A percentile compares a stretch with the other conserved stretches of the same genome.
phyloP scores from a whole-genome alignment of 116 monocot species.

The Posidonia oceanica region DNA sequence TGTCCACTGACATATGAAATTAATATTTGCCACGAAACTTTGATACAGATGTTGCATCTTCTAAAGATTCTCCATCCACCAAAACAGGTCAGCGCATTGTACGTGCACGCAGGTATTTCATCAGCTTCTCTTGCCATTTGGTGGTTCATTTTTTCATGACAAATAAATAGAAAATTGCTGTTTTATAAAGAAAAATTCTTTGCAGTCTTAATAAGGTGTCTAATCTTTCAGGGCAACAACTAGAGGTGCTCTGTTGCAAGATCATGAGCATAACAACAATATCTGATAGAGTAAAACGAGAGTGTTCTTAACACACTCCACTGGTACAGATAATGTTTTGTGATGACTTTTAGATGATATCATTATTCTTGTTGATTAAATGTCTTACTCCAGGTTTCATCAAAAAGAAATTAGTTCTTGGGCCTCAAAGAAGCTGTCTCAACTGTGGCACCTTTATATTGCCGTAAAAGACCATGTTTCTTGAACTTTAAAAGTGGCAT shows the following conservation, averaged over 20 bases:
- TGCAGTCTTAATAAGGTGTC: not conserved
- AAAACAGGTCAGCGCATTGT: slow-evolving; percentile 39
- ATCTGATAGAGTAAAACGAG: not conserved
- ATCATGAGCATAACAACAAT: slow-evolving; percentile 8
- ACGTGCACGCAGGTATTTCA: slow-evolving; percentile 41
- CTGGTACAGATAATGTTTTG: too few relatives aligned
- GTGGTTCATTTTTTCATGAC: not conserved
- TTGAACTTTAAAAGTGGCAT: too few relatives aligned
- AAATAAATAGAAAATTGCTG: not conserved
- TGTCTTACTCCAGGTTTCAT: too few relatives aligned
- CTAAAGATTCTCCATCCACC: slow-evolving; percentile 25
- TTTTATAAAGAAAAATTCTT: not conserved
- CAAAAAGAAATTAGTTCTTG: too few relatives aligned
- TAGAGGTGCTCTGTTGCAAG: slow-evolving; percentile 27
- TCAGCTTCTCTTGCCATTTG: not conserved
- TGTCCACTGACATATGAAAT: too few relatives aligned
- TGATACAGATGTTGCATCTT: slow-evolving; percentile 16
- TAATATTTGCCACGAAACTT: not conserved
- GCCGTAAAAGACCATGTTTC: too few relatives aligned
- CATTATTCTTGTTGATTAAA: too few relatives aligned
- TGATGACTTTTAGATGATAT: too few relatives aligned
- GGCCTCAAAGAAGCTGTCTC: too few relatives aligned
- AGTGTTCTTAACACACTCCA: too few relatives aligned
- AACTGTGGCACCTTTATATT: too few relatives aligned
- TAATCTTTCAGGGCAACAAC: slow-evolving; percentile 14